Evolutionary conservation across 345 rosid genomes (phyloP), one percentile per base, ranked within the genome.

Genomic region (Pistacia integerrima): DNA sequence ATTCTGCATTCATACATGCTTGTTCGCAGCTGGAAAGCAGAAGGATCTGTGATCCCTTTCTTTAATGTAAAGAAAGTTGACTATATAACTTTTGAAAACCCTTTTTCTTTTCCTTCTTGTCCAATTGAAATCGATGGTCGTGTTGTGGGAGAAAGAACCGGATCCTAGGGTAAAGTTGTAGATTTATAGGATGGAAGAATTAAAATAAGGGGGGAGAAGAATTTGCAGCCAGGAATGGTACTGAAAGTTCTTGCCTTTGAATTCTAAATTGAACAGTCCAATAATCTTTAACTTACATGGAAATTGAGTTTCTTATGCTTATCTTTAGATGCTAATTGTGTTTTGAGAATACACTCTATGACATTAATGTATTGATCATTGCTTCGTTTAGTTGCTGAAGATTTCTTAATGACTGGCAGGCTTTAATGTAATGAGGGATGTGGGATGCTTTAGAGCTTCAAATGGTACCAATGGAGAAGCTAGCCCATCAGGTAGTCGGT

Each of bases 381-480:
- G 30, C 33, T 55, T 22, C 12, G n/a, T 44, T 70, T 65, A 64
- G 20, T 55, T 22, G 73, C 18, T 70, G 36, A 75, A 18, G n/a
- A 28, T 22, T 67, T 81, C 10, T 11, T 46, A 33, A 69, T 77
- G 77, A 25, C 3, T 64, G 12, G 48, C 80, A 84, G 91, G 89
- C 8, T 80, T 78, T 74, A 57, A 55, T 71, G 44, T 62, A 4
- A 78, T 73, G 51, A 74, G 79, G 81, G 82, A 79, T 35, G 65
- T 48, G 12, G 79, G 78, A 28, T 54, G 75, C 59, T 81, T 75
- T 63, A 65, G 76, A 79, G 83, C 75, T 69, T 17, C 77, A 38
- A 76, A 66, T 68, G 79, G 77, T 70, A 61, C 73, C 8, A 80
- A 72, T 72, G 76, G 72, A 30, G 86, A 81, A 75, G 52, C 83